Conservation (phyloP, 2,329 filamentous ascomycete species). For the Rhynchosporium secalis region DNA sequence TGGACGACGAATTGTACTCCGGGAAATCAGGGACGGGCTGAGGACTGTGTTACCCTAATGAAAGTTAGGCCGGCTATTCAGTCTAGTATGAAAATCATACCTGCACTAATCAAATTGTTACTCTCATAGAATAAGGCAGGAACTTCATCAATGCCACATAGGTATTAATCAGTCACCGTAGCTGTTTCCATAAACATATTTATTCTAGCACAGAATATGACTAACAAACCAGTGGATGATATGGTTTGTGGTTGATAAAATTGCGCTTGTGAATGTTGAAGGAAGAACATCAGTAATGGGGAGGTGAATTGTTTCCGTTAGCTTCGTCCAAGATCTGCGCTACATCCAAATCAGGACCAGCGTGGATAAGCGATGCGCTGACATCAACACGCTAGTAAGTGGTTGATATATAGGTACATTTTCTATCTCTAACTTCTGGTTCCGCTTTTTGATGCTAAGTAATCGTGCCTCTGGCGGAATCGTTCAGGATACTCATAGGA, state of each 20-base stretch:
- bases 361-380: conserved; percentile 7
- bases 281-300: not conserved
- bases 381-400: too few relatives aligned
- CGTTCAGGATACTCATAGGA: too few relatives aligned
- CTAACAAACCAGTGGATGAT: conserved; percentile 34
- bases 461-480: too few relatives aligned
- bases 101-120: conserved; percentile 16
- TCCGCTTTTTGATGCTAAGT: too few relatives aligned
- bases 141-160: conserved; percentile 19
- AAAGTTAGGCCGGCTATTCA: too few relatives aligned
- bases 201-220: conserved; percentile 39
- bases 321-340: not conserved
- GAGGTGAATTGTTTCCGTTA: conserved; percentile 3
- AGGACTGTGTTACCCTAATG: too few relatives aligned
- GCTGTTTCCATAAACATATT: conserved; percentile 23
- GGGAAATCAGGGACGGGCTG: too few relatives aligned
- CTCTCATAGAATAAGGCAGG: conserved; percentile 15
- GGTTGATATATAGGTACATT: too few relatives aligned
- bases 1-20: too few relatives aligned
- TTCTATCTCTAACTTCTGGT: too few relatives aligned
- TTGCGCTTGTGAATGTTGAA: conserved; percentile 21
- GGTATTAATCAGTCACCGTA: conserved; percentile 22
- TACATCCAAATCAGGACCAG: conserved; percentile 3
- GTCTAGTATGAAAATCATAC: not conserved
- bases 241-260: conserved; percentile 16